phyloP scores from a whole-genome alignment of 164 flowering plant species.

The Stephania yunnanensis region DNA sequence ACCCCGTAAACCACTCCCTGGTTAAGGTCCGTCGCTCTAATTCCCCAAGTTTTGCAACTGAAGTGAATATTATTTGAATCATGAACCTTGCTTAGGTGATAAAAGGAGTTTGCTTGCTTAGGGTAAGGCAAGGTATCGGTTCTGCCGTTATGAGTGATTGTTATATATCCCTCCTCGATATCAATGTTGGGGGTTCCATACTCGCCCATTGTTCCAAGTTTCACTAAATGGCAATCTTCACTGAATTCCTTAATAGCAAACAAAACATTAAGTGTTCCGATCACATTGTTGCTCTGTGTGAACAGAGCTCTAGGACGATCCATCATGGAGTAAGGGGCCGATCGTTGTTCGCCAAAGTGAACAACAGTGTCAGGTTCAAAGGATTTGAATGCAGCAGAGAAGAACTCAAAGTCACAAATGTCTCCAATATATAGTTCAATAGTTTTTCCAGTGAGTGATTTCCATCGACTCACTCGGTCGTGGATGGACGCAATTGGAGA shows the following conservation, averaged over 20 bases:
- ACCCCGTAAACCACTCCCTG: slow-evolving; percentile 98
- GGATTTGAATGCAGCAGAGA: slow-evolving; percentile 69
- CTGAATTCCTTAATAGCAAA: slow-evolving; percentile 89
- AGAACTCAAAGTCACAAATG: slow-evolving; percentile 85
- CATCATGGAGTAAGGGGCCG: slow-evolving; percentile 98
- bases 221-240: slow-evolving; percentile 86
- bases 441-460: slow-evolving; percentile 64
- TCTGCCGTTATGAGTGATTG: slow-evolving; percentile 90
- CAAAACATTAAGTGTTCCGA: slow-evolving; percentile 90
- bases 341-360: slow-evolving; percentile 96
- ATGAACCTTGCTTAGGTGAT: slow-evolving; percentile 93
- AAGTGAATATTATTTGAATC: slow-evolving; percentile 90
- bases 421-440: slow-evolving; percentile 79
- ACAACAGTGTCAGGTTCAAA: slow-evolving; percentile 89
- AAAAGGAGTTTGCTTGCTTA: slow-evolving; percentile 93
- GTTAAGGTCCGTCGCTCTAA: slow-evolving; percentile 89
- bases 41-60: slow-evolving; percentile 97
- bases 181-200: slow-evolving; percentile 98
- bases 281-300: slow-evolving; percentile 87
- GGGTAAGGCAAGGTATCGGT: slow-evolving; percentile 96
- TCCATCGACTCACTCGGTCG: slow-evolving; percentile 71
- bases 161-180: slow-evolving; percentile 91
- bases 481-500: slow-evolving; percentile 93
- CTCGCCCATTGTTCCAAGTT: slow-evolving; percentile 98
- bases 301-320: slow-evolving; percentile 88